Percentiles rank a stretch among this genome's conserved stretches.
Conservation (phyloP, 2,329 filamentous ascomycete genomes). For the Penicillium sp. region DNA sequence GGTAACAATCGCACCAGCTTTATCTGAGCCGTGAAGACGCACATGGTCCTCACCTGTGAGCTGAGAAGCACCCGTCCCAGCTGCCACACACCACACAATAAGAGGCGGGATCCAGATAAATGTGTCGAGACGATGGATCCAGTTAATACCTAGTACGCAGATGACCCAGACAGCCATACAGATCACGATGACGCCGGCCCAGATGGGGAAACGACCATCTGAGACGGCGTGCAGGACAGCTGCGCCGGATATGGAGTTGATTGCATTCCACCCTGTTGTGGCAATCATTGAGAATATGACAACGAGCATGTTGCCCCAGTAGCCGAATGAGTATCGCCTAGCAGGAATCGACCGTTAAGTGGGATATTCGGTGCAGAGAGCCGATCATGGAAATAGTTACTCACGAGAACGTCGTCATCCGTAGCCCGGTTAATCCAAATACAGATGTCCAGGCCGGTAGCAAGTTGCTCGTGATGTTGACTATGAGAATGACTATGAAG, state of each 20-base stretch:
- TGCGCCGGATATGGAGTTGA: conserved; percentile 39
- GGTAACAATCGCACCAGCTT: conserved; percentile 32
- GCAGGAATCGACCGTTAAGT: background rate
- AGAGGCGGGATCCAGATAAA: conserved; percentile 38
- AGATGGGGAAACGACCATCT: conserved; percentile 34
- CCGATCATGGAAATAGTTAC: background rate
- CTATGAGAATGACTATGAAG: conserved; percentile 34
- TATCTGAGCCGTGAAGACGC: conserved; percentile 24
- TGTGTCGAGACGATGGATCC: conserved; percentile 38
- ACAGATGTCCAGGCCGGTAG: conserved; percentile 28
- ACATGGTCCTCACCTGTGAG: conserved; percentile 27
- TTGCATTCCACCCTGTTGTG: conserved; percentile 40
- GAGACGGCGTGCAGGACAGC: conserved; percentile 35
- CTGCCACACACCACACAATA: conserved; percentile 38
- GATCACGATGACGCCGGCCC: conserved; percentile 39
- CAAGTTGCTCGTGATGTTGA: conserved; percentile 33
- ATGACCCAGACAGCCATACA: conserved; percentile 37
- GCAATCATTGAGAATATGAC: conserved; percentile 38
- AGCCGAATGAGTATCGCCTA: conserved; percentile 38
- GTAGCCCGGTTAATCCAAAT: conserved; percentile 35
- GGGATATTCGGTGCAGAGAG: background rate
- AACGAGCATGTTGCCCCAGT: conserved; percentile 38
- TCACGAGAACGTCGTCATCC: conserved; percentile 36
- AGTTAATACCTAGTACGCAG: conserved; percentile 36
- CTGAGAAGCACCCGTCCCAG: conserved; percentile 34